Base-by-base conservation (phyloP, 805 yeast genomes). In the Dipodascus albidus region DNA sequence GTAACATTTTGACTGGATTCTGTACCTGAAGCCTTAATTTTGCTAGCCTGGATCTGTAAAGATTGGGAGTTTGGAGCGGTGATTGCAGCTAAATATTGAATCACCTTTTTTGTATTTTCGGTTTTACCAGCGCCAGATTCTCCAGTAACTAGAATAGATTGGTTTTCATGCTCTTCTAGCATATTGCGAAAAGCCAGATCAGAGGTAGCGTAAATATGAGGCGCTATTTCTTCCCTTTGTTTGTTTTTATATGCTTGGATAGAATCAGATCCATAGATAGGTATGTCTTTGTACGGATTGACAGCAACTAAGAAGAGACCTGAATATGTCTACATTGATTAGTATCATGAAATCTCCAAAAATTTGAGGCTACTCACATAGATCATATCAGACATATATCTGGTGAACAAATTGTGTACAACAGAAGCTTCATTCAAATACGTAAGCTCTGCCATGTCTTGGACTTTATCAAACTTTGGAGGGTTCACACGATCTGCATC, bases 101-200 rank as follows among this genome's bases (percentile, higher is more conserved):
- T 84, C 53, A 93, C 89, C 64, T 86, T 89, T 67, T 93, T 93
- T 2, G 99, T 93, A 60, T 88, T 93, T 70, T 93, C 99, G 0
- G 99, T 93, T 66, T 93, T 93, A 52, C 99, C 99, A 0, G 99
- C 99, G 59, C 99, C 99, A 22, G 95, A 85, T 66, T 93, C 99
- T 58, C 99, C 99, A 0, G 99, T 93, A n/a, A 93, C 97, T 50
- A 93, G 73, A 53, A 93, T 88, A 11, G 95, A 83, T 70, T 93
- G 99, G 67, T 90, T 85, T 61, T 81, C 81, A 51, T 72, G 75
- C 58, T 85, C 82, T 11, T 76, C 73, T 11, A 87, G 70, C 65
- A 93, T 71, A 61, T 83, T 85, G 57, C 87, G 79, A 60, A 82
- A 87, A 1, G 98, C 95, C 49, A 81, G 80, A 62, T 93, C 96